Percentiles rank a stretch among this genome's conserved stretches.
Conservation (phyloP, 2,329 filamentous ascomycete genomes). For the Dactylellina parvicollis region DNA sequence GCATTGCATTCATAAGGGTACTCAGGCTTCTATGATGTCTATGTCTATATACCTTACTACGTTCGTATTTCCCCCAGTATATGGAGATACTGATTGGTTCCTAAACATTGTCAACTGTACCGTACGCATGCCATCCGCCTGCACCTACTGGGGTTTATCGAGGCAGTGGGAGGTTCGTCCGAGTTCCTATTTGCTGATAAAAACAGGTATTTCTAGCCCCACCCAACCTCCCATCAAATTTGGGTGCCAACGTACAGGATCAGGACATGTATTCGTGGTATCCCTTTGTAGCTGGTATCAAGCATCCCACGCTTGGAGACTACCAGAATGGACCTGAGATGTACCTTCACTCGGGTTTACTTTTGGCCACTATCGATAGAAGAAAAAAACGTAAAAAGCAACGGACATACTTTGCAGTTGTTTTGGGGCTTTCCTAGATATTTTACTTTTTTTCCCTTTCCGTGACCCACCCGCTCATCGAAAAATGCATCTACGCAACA, state of each 20-base stretch:
- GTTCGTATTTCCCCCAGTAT: neutral
- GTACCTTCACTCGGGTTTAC: neutral
- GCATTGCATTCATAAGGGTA: neutral
- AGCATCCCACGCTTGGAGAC: neutral
- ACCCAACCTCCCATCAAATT: constrained; percentile 13
- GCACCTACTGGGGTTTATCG: constrained; percentile 32
- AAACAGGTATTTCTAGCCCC: constrained; percentile 31
- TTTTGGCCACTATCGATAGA: neutral
- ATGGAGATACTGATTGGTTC: neutral
- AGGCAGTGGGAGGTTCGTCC: constrained; percentile 19
- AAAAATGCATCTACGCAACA: constrained; percentile 7
- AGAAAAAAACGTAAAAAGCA: neutral
- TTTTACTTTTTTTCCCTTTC: too few relatives aligned
- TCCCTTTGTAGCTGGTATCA: neutral
- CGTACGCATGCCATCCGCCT: constrained; percentile 33
- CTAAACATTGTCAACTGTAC: constrained; percentile 14
- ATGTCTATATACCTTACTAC: neutral
- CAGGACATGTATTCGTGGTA: neutral
- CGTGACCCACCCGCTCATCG: neutral
- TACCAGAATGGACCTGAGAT: neutral
- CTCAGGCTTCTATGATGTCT: neutral
- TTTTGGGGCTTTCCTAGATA: neutral
- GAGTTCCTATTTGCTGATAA: constrained; percentile 51
- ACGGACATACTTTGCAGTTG: neutral
- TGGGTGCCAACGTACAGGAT: neutral